Conservation (phyloP, 176 grass and related monocot species). For the Oryza brachyantha region DNA sequence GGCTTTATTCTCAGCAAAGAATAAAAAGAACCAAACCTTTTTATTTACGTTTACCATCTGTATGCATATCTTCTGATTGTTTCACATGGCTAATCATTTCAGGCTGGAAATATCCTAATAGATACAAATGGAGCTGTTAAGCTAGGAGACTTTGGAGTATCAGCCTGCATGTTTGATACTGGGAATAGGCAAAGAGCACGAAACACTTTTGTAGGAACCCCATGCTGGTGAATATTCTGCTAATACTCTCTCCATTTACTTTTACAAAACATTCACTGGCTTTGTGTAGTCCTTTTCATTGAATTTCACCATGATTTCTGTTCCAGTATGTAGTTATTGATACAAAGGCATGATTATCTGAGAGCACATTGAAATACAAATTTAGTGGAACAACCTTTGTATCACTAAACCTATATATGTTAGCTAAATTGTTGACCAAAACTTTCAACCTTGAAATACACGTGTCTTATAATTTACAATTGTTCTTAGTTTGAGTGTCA, state of each 20-base stretch:
- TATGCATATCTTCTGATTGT: conserved; percentile 35
- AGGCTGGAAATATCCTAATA: conserved; percentile 99
- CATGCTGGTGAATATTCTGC: conserved; percentile 69
- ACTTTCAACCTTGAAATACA: not conserved
- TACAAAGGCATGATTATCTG: not conserved
- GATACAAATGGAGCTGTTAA: conserved; percentile 93
- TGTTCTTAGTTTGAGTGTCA: not conserved
- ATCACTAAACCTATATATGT: not conserved
- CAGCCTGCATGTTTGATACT: conserved; percentile 95
- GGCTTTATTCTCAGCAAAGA: conserved; percentile 1
- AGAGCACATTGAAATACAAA: not conserved
- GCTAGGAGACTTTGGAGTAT: conserved; percentile 94
- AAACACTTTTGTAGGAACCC: conserved; percentile 98
- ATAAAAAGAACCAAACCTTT: not conserved
- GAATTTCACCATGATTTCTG: not conserved
- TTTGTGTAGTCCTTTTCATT: not conserved
- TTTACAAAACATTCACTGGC: not conserved
- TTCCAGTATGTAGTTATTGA: not conserved
- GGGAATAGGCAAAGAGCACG: conserved; percentile 90
- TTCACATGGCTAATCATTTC: conserved; percentile 52
- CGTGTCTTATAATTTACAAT: not conserved
- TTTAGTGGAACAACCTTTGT: not conserved
- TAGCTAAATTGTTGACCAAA: not conserved
- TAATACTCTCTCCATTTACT: not conserved
- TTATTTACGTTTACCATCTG: conserved; percentile 11